phyloP scores from a whole-genome alignment of 768 basidiomycete species.

The Mycena belliarum region DNA sequence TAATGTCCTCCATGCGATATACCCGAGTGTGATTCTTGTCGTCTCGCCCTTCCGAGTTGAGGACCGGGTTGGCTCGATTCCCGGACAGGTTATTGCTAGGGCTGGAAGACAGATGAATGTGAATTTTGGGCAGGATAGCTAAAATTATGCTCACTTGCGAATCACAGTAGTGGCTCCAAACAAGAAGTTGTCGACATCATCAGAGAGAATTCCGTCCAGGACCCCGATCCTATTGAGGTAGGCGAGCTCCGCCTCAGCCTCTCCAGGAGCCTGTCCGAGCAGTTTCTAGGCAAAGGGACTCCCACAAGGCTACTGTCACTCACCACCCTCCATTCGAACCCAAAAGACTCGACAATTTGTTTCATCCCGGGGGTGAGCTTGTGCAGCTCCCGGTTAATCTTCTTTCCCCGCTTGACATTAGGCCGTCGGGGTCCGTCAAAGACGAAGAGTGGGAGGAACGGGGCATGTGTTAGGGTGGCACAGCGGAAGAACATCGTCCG shows the following conservation, averaged over 20 bases:
- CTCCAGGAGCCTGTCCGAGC: slow-evolving; percentile 76
- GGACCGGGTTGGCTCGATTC: slow-evolving; percentile 61
- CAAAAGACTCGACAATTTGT: slow-evolving; percentile 75
- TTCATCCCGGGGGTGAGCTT: slow-evolving; percentile 78
- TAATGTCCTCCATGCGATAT: slow-evolving; percentile 44
- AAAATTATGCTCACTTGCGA: slow-evolving; percentile 63
- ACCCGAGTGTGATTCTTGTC: slow-evolving; percentile 69
- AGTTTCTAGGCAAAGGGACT: too few relatives aligned
- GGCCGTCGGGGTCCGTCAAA: slow-evolving; percentile 91
- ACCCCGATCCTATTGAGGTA: slow-evolving; percentile 78
- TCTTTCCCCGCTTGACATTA: slow-evolving; percentile 75
- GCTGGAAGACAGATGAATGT: slow-evolving; percentile 42
- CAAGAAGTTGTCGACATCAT: slow-evolving; percentile 91
- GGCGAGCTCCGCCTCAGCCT: slow-evolving; percentile 93
- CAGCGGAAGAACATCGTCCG: slow-evolving; percentile 87
- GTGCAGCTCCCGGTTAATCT: slow-evolving; percentile 59
- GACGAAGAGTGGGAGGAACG: slow-evolving; percentile 86
- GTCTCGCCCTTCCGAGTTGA: slow-evolving; percentile 67
- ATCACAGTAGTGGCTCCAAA: slow-evolving; percentile 86
- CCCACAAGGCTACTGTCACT: slow-evolving; percentile 27
- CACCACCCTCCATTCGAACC: slow-evolving; percentile 75
- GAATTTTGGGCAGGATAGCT: slow-evolving; percentile 4
- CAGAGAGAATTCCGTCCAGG: slow-evolving; percentile 87
- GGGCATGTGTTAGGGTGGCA: slow-evolving; percentile 71
- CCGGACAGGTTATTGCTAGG: slow-evolving; percentile 74